Percentiles rank a stretch among this genome's conserved stretches.
These are phyloP conservation scores for Picochlorum sp. DNA, from an alignment of 139 green algal species.

Conservation along the genomic window DNA sequence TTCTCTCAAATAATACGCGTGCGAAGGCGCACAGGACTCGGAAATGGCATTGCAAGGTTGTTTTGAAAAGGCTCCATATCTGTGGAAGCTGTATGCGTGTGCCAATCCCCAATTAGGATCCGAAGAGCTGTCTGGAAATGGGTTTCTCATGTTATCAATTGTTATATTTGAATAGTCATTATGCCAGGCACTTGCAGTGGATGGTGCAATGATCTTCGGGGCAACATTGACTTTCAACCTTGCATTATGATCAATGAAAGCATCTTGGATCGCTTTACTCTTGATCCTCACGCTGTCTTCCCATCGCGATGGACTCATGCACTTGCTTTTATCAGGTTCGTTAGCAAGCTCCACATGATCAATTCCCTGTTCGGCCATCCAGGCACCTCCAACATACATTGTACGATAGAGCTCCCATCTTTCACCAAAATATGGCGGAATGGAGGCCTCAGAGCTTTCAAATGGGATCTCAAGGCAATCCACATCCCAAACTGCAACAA, in stretches of 20 bases:
- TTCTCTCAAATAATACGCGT: neutral
- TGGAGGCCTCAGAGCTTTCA: neutral
- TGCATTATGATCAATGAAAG: neutral
- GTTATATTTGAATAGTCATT: neutral
- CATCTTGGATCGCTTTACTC: neutral
- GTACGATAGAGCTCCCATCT: neutral
- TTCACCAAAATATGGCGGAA: neutral
- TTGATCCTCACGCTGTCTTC: neutral
- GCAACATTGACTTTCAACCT: neutral
- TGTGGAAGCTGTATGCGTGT: neutral
- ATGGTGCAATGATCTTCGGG: neutral
- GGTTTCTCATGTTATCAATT: neutral
- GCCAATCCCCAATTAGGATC: neutral
- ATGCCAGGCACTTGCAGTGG: neutral
- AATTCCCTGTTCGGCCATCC: neutral
- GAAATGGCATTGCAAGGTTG: neutral
- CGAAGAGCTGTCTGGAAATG: neutral
- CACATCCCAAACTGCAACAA: constrained; percentile 1
- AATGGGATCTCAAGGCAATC: neutral
- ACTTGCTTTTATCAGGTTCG: constrained; percentile 3
- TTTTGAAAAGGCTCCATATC: neutral
- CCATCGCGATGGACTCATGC: neutral
- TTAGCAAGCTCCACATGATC: constrained; percentile 3
- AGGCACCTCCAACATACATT: constrained; percentile 4
- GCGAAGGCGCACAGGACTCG: neutral